These are phyloP conservation scores for Scenedesmus sp. DNA, from an alignment of 163 green algal species.

Conservation along the genomic window DNA sequence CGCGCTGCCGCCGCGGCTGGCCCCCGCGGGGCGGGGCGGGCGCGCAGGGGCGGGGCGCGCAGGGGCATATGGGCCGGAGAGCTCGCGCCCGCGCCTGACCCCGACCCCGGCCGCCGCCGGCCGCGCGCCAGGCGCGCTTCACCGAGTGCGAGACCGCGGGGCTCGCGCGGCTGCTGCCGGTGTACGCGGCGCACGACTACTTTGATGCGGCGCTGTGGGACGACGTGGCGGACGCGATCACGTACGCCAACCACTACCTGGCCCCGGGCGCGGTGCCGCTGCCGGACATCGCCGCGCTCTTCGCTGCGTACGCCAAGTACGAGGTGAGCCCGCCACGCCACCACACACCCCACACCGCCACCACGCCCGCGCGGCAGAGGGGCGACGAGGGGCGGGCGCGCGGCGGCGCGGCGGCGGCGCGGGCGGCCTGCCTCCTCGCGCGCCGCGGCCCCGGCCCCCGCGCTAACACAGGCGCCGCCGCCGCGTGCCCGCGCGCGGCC, in stretches of 20 bases:
- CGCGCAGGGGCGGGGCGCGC: not conserved
- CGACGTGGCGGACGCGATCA: constrained; percentile 45
- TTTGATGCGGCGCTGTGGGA: constrained; percentile 45
- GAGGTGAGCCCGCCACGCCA: constrained; percentile 29
- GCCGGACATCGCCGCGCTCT: constrained; percentile 11
- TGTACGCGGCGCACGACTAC: constrained; percentile 36
- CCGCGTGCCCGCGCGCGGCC: too few species aligned
- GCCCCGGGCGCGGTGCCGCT: constrained; percentile 21
- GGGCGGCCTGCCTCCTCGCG: not conserved
- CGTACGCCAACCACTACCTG: constrained; percentile 54
- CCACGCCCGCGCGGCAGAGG: too few species aligned
- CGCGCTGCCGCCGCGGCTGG: not conserved
- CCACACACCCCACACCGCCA: too few species aligned
- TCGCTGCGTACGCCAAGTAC: constrained; percentile 46
- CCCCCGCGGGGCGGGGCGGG: not conserved
- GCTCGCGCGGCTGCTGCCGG: constrained; percentile 13
- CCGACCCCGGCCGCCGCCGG: not conserved
- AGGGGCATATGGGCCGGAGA: too few species aligned
- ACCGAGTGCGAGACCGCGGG: constrained; percentile 44
- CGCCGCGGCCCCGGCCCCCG: too few species aligned
- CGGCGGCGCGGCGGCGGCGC: not conserved
- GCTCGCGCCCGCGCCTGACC: too few species aligned
- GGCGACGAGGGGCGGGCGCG: not conserved
- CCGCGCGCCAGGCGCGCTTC: constrained; percentile 21
- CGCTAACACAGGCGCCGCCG: too few species aligned